Conservation (phyloP, 2,329 filamentous ascomycete species). For the Sphaerulina populicola region DNA sequence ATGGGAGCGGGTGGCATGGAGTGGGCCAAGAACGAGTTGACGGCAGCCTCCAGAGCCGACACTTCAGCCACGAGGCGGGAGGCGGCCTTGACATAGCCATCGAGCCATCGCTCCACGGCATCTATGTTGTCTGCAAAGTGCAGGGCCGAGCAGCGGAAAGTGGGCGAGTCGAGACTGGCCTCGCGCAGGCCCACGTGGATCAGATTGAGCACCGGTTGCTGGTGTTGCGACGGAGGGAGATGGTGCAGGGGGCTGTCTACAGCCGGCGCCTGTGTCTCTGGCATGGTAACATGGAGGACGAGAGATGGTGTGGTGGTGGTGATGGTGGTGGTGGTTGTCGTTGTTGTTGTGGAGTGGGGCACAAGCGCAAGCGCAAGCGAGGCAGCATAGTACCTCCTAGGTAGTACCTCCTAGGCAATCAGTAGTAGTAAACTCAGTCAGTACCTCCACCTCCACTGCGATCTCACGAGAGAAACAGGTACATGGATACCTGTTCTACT, state of each 20-base stretch:
- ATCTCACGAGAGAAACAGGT: too few species aligned
- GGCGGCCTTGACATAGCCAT: conserved; percentile 56
- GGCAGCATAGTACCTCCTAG: too few species aligned
- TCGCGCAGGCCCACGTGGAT: conserved; percentile 62
- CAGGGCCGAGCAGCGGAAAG: conserved; percentile 76
- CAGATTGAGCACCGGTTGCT: conserved; percentile 15
- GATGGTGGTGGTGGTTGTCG: neutral
- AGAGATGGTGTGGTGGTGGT: neutral
- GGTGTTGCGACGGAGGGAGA: conserved; percentile 4
- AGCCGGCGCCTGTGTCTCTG: conserved; percentile 8
- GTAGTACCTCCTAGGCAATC: too few species aligned
- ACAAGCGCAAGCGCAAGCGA: too few species aligned
- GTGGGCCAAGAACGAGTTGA: conserved; percentile 67
- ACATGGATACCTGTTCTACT: too few species aligned
- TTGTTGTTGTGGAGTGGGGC: neutral
- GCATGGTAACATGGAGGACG: conserved; percentile 10
- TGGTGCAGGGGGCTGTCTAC: neutral
- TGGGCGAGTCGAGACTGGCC: conserved; percentile 91
- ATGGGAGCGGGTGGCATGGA: conserved; percentile 65
- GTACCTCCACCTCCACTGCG: too few species aligned
- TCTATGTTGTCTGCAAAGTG: conserved; percentile 93
- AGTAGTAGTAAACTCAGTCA: too few species aligned
- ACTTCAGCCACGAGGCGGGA: conserved; percentile 58
- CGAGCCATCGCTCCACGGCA: conserved; percentile 84
- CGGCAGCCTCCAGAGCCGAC: conserved; percentile 65